Evolutionary conservation across 371 early-diverging fungal species (phyloP).

Genomic region (Chytridium lagenaria): DNA sequence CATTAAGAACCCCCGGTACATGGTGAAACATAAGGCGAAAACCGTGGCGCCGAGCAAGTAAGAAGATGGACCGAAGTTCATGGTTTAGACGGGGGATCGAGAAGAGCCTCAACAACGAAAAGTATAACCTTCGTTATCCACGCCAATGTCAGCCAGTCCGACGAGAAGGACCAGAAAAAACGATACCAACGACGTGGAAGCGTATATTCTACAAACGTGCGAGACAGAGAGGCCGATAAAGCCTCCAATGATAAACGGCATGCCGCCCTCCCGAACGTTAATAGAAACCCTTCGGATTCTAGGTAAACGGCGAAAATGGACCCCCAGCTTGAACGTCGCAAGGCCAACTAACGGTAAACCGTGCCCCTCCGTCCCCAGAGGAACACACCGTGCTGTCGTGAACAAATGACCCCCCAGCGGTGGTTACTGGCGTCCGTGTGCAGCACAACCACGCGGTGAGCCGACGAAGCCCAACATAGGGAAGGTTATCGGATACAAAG

Average conservation of each 20-base stretch:
- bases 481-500: not conserved
- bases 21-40: not conserved
- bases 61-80: not conserved
- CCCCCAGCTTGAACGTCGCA: not conserved
- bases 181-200: no score
- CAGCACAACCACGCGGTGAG: conserved; percentile 1
- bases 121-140: not conserved
- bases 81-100: not conserved
- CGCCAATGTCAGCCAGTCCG: not conserved
- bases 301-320: not conserved
- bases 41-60: not conserved
- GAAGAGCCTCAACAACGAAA: conserved; percentile 4
- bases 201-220: no score
- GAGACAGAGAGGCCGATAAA: no score
- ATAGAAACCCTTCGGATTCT: no score
- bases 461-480: conserved; percentile 15
- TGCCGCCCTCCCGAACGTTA: no score
- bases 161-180: not conserved
- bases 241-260: not conserved
- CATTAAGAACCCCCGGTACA: not conserved
- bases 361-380: no score
- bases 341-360: no score
- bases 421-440: conserved; percentile 19
- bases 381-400: no score
- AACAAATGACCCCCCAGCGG: no score